Evolutionary conservation across 176 grass and related monocot genomes (phyloP).

Genomic region (Raddia distichophylla): DNA sequence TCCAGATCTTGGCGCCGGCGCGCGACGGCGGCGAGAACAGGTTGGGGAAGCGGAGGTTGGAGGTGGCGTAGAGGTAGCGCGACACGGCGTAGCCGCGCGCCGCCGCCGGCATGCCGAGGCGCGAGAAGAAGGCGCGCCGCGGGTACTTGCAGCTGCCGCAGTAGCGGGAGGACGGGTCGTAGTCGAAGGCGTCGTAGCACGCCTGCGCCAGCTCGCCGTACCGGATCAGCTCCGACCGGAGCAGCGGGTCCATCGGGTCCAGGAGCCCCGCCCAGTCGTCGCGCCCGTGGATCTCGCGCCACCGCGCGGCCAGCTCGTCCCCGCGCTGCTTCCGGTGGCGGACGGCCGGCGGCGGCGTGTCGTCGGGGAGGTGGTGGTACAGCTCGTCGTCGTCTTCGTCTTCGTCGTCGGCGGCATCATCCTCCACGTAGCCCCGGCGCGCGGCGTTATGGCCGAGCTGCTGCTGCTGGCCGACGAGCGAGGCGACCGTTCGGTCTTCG

Average conservation of each 20-base stretch:
- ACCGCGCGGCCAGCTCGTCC: constrained; percentile 44
- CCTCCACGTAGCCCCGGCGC: not conserved
- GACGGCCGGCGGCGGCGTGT: not conserved
- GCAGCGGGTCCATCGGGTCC: constrained; percentile 76
- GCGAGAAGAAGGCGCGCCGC: constrained; percentile 46
- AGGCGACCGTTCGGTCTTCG: constrained; percentile 46
- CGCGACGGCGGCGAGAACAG: constrained; percentile 32
- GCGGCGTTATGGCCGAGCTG: constrained; percentile 32
- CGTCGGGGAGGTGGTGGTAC: not conserved
- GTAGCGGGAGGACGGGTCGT: constrained; percentile 62
- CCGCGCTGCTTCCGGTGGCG: not conserved
- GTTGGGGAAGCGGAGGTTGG: constrained; percentile 59
- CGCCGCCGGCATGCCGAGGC: constrained; percentile 50
- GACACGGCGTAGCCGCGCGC: constrained; percentile 54
- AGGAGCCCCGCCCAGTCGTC: constrained; percentile 80
- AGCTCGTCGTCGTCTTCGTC: constrained; percentile 28
- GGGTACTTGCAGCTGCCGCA: constrained; percentile 80
- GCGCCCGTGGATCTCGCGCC: constrained; percentile 78
- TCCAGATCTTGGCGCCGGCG: constrained; percentile 59
- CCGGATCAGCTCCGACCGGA: constrained; percentile 71
- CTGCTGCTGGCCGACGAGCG: constrained; percentile 43
- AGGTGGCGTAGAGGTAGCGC: constrained; percentile 71
- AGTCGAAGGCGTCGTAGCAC: constrained; percentile 92
- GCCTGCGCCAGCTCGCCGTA: constrained; percentile 91
- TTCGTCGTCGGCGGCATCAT: not conserved